A percentile compares a stretch with the other conserved stretches of the same genome.
Evolutionary conservation across 768 basidiomycete genomes (phyloP).

Genomic region (Strobilomyces dryophilus): DNA sequence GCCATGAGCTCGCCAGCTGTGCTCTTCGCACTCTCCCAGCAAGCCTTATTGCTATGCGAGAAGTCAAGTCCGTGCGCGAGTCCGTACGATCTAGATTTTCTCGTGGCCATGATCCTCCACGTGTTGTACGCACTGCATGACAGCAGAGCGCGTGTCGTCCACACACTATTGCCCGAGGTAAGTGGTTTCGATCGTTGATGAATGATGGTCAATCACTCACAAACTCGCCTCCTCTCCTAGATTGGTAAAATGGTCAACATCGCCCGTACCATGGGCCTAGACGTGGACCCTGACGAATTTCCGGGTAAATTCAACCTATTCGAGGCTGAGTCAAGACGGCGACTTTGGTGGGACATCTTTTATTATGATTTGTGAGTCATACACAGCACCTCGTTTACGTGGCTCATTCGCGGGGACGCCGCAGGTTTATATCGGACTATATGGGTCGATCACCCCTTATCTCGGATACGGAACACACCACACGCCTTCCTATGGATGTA

Average conservation of each 20-base stretch:
- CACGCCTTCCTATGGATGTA: slow-evolving; percentile 52
- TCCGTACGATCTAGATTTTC: slow-evolving; percentile 51
- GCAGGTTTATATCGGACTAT: slow-evolving; percentile 66
- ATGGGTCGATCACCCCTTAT: slow-evolving; percentile 63
- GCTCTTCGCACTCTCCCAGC: slow-evolving; percentile 46
- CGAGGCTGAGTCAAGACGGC: slow-evolving; percentile 48
- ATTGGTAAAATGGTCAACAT: slow-evolving; percentile 67
- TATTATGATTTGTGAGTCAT: slow-evolving; percentile 72
- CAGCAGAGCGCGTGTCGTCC: slow-evolving; percentile 40
- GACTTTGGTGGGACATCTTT: slow-evolving; percentile 78
- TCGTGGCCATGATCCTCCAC: slow-evolving; percentile 57
- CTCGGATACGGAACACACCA: slow-evolving; percentile 49
- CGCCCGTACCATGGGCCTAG: slow-evolving; percentile 61
- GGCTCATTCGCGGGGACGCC: slow-evolving; percentile 11
- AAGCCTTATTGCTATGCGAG: slow-evolving; percentile 44
- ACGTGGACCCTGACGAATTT: slow-evolving; percentile 53
- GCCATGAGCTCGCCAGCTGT: slow-evolving; percentile 32
- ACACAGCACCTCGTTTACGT: background rate
- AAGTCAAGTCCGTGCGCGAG: slow-evolving; percentile 38
- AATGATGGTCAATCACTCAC: slow-evolving; percentile 18
- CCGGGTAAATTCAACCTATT: slow-evolving; percentile 44
- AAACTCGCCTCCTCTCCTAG: slow-evolving; percentile 27
- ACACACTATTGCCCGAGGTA: slow-evolving; percentile 28
- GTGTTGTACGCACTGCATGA: slow-evolving; percentile 52
- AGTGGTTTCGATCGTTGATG: slow-evolving; percentile 27